A percentile compares a stretch with the other conserved stretches of the same genome.
Conservation (phyloP, 345 rosid species). For the Aquilaria yunnanensis region DNA sequence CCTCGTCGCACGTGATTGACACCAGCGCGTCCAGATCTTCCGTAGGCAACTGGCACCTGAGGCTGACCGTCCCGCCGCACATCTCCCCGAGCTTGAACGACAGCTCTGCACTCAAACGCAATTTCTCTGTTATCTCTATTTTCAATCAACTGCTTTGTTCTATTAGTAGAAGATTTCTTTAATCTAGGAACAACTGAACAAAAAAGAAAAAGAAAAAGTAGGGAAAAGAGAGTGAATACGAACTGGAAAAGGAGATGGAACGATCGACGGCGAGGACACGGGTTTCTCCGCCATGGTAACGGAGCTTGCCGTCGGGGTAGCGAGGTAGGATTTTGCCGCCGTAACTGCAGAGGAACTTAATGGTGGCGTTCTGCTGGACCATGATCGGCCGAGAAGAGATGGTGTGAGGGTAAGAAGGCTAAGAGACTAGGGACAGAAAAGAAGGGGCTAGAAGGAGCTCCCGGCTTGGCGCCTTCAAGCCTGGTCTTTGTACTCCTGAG, state of each 20-base stretch:
- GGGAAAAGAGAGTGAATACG: constrained; percentile 8
- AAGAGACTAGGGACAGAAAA: not conserved
- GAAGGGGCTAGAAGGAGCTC: constrained; percentile 9
- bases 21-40: constrained; percentile 90
- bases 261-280: constrained; percentile 84
- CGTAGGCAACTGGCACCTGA: constrained; percentile 86
- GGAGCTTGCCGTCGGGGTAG: constrained; percentile 77
- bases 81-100: constrained; percentile 60
- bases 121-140: constrained; percentile 23
- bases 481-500: constrained; percentile 8
- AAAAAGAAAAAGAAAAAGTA: not conserved
- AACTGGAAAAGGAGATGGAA: constrained; percentile 63
- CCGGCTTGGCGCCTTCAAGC: constrained; percentile 30
- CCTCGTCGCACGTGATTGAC: constrained; percentile 77
- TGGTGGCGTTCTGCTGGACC: constrained; percentile 37
- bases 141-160: too few relatives aligned
- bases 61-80: constrained; percentile 41
- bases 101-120: constrained; percentile 50
- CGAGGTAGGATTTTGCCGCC: constrained; percentile 88
- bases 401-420: not conserved
- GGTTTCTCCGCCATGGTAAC: constrained; percentile 81
- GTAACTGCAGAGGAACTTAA: constrained; percentile 85
- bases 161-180: not conserved
- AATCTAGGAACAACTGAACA: not conserved
- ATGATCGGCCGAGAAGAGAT: constrained; percentile 13